Evolutionary conservation across 1,284 basidiomycete species (phyloP).

Genomic region (Polyporus tsugae): DNA sequence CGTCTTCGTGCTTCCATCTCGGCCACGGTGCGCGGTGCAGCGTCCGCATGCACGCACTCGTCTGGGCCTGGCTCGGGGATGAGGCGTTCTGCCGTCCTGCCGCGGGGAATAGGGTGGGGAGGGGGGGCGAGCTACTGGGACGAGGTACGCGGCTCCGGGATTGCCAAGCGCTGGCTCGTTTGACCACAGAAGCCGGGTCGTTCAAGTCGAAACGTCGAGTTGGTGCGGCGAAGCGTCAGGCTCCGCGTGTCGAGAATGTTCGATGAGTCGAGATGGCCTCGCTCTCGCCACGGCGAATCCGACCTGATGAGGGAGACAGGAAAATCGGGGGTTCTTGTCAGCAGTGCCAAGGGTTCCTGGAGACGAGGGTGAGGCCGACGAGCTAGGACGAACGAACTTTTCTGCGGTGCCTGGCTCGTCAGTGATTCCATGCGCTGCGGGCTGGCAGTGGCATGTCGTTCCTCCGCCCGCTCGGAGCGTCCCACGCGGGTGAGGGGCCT

Average conservation of each 20-base stretch:
- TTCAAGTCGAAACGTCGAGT: not conserved
- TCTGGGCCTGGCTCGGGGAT: not conserved
- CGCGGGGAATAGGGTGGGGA: not conserved
- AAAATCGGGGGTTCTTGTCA: not conserved
- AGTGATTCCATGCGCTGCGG: constrained; percentile 2
- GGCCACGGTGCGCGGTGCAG: not conserved
- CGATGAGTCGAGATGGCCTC: not conserved
- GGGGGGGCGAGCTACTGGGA: not conserved
- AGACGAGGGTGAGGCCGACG: not conserved
- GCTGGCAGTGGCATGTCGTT: not conserved
- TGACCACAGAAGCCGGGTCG: too few species aligned
- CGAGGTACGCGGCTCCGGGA: not conserved
- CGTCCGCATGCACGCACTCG: not conserved
- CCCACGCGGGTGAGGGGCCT: constrained; percentile 9
- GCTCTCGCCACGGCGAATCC: not conserved
- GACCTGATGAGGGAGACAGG: not conserved
- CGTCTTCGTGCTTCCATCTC: not conserved
- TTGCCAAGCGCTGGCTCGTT: too few species aligned
- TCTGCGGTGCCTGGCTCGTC: constrained; percentile 8
- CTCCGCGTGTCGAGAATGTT: not conserved
- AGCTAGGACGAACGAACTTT: not conserved
- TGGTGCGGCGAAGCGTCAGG: not conserved
- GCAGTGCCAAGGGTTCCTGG: not conserved
- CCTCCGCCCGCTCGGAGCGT: constrained; percentile 18
- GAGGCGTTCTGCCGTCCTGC: not conserved